Conservation (phyloP, 805 yeast species). For the Wickerhamomyces tratensis region DNA sequence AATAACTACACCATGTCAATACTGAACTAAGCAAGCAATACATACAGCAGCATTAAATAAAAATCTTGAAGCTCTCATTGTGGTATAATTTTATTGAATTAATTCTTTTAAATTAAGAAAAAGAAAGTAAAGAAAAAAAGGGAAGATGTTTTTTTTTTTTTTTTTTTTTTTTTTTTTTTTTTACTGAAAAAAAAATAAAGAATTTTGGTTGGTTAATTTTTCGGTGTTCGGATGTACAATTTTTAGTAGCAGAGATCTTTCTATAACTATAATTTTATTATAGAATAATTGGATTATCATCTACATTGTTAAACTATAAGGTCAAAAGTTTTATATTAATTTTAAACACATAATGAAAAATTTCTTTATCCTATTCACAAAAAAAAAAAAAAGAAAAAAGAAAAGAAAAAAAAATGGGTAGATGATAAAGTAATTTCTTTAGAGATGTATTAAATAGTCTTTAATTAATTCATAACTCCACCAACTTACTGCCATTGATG, state of each 20-base stretch:
- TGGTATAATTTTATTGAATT: slow-evolving; percentile 1
- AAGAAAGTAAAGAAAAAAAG: not conserved
- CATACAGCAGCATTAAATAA: slow-evolving; percentile 38
- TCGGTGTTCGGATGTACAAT: slow-evolving; percentile 3
- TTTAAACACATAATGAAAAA: no score
- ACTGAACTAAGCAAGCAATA: slow-evolving; percentile 2
- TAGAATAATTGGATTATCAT: no score
- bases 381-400: no score
- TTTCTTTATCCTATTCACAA: no score
- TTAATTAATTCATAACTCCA: slow-evolving; percentile 68
- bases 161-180: no score
- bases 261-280: no score
- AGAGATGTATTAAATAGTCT: slow-evolving; percentile 19
- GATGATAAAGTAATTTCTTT: no score
- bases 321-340: no score
- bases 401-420: no score
- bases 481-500: slow-evolving; percentile 96
- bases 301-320: no score
- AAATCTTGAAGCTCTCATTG: slow-evolving; percentile 41
- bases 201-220: slow-evolving; percentile 1
- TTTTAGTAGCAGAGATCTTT: slow-evolving; percentile 1
- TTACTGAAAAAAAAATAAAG: not conserved
- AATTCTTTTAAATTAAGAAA: not conserved
- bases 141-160: no score
- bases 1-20: no score